A percentile compares a stretch with the other conserved stretches of the same genome.
These are phyloP conservation scores for Fusarium zealandicum DNA, from an alignment of 2,329 filamentous ascomycete genomes.

Conservation along the genomic window DNA sequence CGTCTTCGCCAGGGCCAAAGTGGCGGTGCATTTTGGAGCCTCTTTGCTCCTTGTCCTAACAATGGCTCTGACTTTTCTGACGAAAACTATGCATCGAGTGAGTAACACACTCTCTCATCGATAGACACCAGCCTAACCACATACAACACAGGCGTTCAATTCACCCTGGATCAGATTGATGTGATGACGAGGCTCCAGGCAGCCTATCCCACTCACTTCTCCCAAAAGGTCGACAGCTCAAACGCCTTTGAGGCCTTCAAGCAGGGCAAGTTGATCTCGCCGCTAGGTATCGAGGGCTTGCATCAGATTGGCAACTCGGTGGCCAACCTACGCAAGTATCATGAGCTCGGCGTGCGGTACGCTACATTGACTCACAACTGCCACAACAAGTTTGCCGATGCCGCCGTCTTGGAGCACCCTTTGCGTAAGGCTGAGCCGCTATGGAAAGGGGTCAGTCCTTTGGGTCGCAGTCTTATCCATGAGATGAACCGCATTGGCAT, in stretches of 20 bases:
- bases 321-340: constrained; percentile 76
- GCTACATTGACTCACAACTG: constrained; percentile 93
- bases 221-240: constrained; percentile 65
- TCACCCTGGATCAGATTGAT: constrained; percentile 79
- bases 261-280: constrained; percentile 73
- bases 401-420: constrained; percentile 70
- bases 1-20: constrained; percentile 74
- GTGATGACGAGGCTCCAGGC: constrained; percentile 69
- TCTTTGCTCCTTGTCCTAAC: constrained; percentile 78
- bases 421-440: constrained; percentile 60
- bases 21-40: constrained; percentile 93
- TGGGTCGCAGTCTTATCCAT: constrained; percentile 71
- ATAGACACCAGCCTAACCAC: neutral
- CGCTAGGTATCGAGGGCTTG: constrained; percentile 83
- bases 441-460: constrained; percentile 75
- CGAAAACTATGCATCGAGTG: constrained; percentile 72
- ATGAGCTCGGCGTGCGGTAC: constrained; percentile 83
- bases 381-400: constrained; percentile 88
- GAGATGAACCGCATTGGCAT: constrained; percentile 97
- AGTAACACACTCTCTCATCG: constrained; percentile 33
- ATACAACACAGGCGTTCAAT: constrained; percentile 60
- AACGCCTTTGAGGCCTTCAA: constrained; percentile 69
- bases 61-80: constrained; percentile 78
- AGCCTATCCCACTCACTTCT: constrained; percentile 74
- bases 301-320: constrained; percentile 92